phyloP scores from a whole-genome alignment of 2,329 filamentous ascomycete species.

The Pyrenochaeta sp. region DNA sequence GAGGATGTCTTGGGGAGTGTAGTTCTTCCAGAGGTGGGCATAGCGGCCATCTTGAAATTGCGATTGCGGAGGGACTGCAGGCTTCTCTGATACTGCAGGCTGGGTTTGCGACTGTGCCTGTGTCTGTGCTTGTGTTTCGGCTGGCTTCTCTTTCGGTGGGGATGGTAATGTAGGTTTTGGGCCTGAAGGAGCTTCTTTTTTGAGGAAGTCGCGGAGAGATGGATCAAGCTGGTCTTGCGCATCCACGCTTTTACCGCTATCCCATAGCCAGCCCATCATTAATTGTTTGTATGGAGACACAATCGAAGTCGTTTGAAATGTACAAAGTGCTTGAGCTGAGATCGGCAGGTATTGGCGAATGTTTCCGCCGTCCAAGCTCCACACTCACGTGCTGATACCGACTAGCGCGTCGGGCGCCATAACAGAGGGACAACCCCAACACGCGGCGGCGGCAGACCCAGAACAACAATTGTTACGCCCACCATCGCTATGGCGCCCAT shows the following conservation, averaged over 20 bases:
- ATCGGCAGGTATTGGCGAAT: conserved; percentile 19
- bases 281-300: neutral
- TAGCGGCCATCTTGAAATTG: conserved; percentile 75
- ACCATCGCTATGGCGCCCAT: conserved; percentile 44
- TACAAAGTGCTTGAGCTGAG: conserved; percentile 9
- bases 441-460: conserved; percentile 21
- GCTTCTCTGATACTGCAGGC: conserved; percentile 33
- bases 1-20: conserved; percentile 75
- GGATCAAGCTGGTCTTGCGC: conserved; percentile 78
- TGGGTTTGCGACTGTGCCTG: conserved; percentile 13
- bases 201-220: conserved; percentile 82
- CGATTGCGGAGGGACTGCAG: conserved; percentile 61
- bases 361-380: conserved; percentile 15
- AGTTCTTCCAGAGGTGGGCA: conserved; percentile 92
- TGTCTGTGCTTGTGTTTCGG: conserved; percentile 21
- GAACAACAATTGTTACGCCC: conserved; percentile 23
- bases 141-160: conserved; percentile 37
- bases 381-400: conserved; percentile 15
- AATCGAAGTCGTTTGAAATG: neutral
- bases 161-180: conserved; percentile 54
- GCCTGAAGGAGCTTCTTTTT: conserved; percentile 81
- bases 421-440: conserved; percentile 25
- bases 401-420: conserved; percentile 26
- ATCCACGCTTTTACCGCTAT: conserved; percentile 52
- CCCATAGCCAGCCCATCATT: conserved; percentile 72